phyloP scores from a whole-genome alignment of 306 rosid genomes.

The Abrus pulchellus region DNA sequence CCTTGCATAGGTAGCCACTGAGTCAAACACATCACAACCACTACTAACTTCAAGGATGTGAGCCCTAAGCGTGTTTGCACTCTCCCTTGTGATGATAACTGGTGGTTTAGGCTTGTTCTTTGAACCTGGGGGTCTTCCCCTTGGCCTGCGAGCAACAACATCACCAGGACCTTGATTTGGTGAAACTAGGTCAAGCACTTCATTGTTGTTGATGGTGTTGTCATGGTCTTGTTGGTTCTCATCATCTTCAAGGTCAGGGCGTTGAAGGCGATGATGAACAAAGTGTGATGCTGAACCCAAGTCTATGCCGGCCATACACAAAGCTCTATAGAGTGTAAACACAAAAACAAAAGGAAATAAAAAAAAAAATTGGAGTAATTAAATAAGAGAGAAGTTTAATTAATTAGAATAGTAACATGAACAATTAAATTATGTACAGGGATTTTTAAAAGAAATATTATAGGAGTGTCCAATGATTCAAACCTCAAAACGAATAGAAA shows the following conservation, averaged over 20 bases:
- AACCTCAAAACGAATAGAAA: conserved; percentile 63
- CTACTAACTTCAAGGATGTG: conserved; percentile 85
- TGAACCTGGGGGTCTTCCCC: conserved; percentile 90
- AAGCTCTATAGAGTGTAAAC: conserved; percentile 57
- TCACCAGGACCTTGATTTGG: conserved; percentile 66
- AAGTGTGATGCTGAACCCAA: conserved; percentile 95
- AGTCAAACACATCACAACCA: conserved; percentile 91
- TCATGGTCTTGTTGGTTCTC: conserved; percentile 55
- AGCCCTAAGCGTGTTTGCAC: conserved; percentile 88
- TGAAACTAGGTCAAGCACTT: conserved; percentile 60
- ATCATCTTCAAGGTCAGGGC: conserved; percentile 74
- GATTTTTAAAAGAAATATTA: conserved; percentile 29
- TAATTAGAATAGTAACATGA: conserved; percentile 48
- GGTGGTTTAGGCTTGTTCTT: conserved; percentile 87
- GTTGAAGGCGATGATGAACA: conserved; percentile 77
- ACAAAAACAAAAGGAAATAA: conserved; percentile 52
- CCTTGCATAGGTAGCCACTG: conserved; percentile 79
- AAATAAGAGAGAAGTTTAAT: conserved; percentile 44
- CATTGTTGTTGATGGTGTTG: conserved; percentile 45
- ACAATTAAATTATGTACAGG: conserved; percentile 42
- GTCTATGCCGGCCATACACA: conserved; percentile 95
- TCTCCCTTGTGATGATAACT: conserved; percentile 84
- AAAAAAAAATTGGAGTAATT: conserved; percentile 39
- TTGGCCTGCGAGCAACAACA: conserved; percentile 64
- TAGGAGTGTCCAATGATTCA: conserved; percentile 63